Percentiles rank a stretch among this genome's conserved stretches.
Evolutionary conservation across 768 basidiomycete species (phyloP).

Genomic region (Thelephora aurantiotincta): DNA sequence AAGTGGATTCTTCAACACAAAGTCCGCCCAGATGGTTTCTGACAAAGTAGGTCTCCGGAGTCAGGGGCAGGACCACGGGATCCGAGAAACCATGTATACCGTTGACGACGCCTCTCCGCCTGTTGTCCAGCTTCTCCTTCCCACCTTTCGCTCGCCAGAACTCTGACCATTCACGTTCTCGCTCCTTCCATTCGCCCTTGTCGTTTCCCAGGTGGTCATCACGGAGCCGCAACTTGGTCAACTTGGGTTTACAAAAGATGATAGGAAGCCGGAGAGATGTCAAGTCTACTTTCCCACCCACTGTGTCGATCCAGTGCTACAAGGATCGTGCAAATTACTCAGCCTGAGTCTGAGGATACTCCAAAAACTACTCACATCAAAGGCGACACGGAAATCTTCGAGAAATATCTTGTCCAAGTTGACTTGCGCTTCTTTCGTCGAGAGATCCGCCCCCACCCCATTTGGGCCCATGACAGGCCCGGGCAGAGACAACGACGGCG

Average conservation of each 20-base stretch:
- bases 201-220: constrained; percentile 32
- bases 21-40: constrained; percentile 73
- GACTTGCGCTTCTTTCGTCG: constrained; percentile 10
- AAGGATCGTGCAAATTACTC: constrained; percentile 1
- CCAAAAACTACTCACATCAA: constrained; percentile 35
- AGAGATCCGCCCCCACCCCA: constrained; percentile 9
- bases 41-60: constrained; percentile 4
- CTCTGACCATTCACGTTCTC: constrained; percentile 49
- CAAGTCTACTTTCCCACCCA: constrained; percentile 26
- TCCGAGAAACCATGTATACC: constrained; percentile 26
- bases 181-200: constrained; percentile 39
- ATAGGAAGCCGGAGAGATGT: constrained; percentile 48
- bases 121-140: constrained; percentile 36
- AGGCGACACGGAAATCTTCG: constrained; percentile 83
- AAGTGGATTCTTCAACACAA: constrained; percentile 57
- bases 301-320: constrained; percentile 61
- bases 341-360: neutral
- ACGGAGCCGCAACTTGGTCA: constrained; percentile 43
- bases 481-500: constrained; percentile 6
- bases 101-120: constrained; percentile 46
- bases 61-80: neutral
- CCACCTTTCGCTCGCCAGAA: constrained; percentile 41
- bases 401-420: constrained; percentile 55
- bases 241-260: constrained; percentile 43
- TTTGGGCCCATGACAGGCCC: constrained; percentile 5